Conservation (phyloP, 495 filamentous ascomycete genomes). For the Aspergillus leporis region DNA sequence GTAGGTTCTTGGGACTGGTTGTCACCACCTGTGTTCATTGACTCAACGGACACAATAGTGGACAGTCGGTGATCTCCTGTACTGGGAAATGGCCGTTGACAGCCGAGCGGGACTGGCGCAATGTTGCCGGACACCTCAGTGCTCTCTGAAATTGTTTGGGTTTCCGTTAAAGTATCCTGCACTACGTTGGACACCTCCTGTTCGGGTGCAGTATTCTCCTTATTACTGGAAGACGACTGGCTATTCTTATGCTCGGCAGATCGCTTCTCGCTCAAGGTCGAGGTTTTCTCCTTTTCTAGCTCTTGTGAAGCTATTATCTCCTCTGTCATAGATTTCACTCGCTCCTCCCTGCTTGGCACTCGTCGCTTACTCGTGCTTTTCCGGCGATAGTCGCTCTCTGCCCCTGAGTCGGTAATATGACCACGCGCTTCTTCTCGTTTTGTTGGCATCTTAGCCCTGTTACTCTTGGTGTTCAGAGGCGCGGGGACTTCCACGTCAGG, state of each 20-base stretch:
- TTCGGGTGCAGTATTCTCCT: conserved; percentile 25
- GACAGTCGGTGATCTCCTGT: conserved; percentile 68
- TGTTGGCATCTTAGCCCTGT: conserved; percentile 29
- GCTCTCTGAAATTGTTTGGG: conserved; percentile 27
- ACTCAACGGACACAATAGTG: conserved; percentile 70
- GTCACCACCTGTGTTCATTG: conserved; percentile 52
- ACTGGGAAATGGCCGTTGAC: conserved; percentile 58
- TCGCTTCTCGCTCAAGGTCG: conserved; percentile 15
- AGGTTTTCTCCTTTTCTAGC: conserved; percentile 9
- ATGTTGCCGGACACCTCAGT: conserved; percentile 44
- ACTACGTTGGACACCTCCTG: conserved; percentile 26
- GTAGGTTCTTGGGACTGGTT: conserved; percentile 8
- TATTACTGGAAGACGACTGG: conserved; percentile 13
- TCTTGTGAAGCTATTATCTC: conserved; percentile 13
- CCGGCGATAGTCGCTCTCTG: conserved; percentile 27
- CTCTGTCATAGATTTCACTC: conserved; percentile 11
- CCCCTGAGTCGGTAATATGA: conserved; percentile 22
- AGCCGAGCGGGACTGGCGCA: conserved; percentile 37
- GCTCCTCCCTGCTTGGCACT: conserved; percentile 28
- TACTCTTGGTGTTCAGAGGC: conserved; percentile 42
- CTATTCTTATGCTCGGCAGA: conserved; percentile 14
- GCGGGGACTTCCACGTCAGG: conserved; percentile 45
- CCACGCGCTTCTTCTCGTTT: conserved; percentile 22
- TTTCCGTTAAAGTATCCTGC: conserved; percentile 21
- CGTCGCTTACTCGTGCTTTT: conserved; percentile 32